phyloP scores from a whole-genome alignment of 345 rosid genomes.

The Eucalyptus regnans region DNA sequence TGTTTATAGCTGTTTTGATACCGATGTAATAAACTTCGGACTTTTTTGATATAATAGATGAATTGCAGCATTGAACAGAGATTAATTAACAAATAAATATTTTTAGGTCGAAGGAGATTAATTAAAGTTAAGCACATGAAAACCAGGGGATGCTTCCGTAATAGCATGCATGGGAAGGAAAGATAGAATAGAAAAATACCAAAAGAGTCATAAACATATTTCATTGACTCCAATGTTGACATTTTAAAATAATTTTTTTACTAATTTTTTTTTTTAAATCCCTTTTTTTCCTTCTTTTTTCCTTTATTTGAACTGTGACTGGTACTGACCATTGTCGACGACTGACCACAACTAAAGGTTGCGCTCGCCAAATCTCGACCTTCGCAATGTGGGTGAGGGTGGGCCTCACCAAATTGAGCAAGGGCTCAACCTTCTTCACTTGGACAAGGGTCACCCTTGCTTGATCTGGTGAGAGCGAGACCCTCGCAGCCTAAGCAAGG shows the following conservation, averaged over 20 bases:
- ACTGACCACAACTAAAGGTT: no score
- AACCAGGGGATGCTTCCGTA: neutral
- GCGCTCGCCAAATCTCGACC: no score
- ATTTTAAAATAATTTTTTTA: no score
- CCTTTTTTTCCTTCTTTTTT: rapidly evolving
- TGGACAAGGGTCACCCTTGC: no score
- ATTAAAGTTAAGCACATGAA: neutral
- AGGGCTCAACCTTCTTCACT: no score
- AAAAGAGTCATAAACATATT: no score
- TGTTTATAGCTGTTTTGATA: no score
- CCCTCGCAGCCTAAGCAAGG: rapidly evolving
- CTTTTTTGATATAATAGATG: no score
- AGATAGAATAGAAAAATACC: rapidly evolving
- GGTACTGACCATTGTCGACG: rapidly evolving
- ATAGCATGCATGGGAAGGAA: neutral
- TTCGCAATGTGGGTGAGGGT: rapidly evolving
- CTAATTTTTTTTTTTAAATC: no score
- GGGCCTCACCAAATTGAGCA: no score
- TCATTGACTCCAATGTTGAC: rapidly evolving
- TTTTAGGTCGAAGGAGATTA: neutral
- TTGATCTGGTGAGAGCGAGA: rapidly evolving
- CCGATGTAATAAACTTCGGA: rapidly evolving
- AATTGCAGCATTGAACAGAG: rapidly evolving
- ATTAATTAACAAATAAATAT: neutral
- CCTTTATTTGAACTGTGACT: no score